Evolutionary conservation across 2,329 filamentous ascomycete species (phyloP).

Genomic region (Fusarium subtropicale): DNA sequence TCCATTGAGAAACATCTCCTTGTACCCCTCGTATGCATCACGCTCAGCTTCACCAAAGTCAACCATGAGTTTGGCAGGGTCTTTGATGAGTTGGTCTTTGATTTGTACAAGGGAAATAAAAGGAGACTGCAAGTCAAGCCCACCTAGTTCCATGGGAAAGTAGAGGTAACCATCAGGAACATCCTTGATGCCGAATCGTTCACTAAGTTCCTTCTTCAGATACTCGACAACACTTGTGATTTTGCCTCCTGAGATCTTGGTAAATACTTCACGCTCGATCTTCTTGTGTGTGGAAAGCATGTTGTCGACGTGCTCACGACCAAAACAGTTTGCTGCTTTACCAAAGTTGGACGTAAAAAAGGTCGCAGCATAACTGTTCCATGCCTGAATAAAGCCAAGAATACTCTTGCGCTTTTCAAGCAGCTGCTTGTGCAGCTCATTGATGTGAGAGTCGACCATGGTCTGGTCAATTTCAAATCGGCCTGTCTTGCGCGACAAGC

Average conservation of each 20-base stretch:
- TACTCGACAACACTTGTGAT: constrained; percentile 63
- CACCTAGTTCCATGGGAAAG: constrained; percentile 60
- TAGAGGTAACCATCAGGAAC: constrained; percentile 61
- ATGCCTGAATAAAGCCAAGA: constrained; percentile 59
- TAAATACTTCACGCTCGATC: constrained; percentile 62
- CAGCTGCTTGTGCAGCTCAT: constrained; percentile 69
- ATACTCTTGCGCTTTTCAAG: constrained; percentile 62
- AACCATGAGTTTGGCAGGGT: constrained; percentile 49
- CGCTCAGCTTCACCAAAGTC: constrained; percentile 52
- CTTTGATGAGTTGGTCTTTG: constrained; percentile 49
- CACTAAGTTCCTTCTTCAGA: constrained; percentile 62
- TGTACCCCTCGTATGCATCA: constrained; percentile 51
- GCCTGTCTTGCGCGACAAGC: constrained; percentile 63
- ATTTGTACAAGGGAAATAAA: constrained; percentile 58
- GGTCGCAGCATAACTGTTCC: constrained; percentile 64
- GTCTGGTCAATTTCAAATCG: constrained; percentile 69
- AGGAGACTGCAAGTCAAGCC: constrained; percentile 60
- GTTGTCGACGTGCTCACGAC: constrained; percentile 62
- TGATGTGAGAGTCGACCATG: constrained; percentile 69
- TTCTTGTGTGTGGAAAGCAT: constrained; percentile 63
- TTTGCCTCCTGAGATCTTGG: constrained; percentile 43
- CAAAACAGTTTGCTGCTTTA: constrained; percentile 63
- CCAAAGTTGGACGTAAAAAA: constrained; percentile 68
- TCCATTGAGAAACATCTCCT: constrained; percentile 51
- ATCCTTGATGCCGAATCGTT: constrained; percentile 61